These are phyloP conservation scores for Diaporthe eres DNA, from an alignment of 2,329 filamentous ascomycete genomes.

Conservation along the genomic window DNA sequence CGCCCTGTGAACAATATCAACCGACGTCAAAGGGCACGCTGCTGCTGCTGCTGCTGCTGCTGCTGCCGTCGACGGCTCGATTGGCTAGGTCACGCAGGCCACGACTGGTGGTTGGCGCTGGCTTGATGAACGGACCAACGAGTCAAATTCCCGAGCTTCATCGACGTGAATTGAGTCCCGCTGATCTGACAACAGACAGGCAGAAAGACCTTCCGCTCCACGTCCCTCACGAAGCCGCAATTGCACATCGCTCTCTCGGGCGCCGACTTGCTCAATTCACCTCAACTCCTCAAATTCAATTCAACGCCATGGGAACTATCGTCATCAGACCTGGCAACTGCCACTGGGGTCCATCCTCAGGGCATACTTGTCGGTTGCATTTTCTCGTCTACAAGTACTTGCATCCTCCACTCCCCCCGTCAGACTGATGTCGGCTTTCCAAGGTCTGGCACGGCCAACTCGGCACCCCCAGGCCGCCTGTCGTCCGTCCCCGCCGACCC, in stretches of 20 bases:
- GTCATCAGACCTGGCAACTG: background rate
- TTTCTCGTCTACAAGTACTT: background rate
- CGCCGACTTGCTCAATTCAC: background rate
- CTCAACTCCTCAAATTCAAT: background rate
- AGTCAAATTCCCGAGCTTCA: constrained; percentile 16
- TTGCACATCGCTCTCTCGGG: background rate
- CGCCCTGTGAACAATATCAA: constrained; percentile 32
- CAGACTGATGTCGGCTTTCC: background rate
- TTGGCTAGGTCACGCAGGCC: background rate
- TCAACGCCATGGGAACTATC: background rate
- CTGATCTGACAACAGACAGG: constrained; percentile 2
- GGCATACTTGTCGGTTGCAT: background rate
- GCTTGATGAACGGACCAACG: background rate
- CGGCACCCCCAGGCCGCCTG: background rate
- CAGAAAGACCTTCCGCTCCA: background rate
- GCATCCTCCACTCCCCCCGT: background rate
- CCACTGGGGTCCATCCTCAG: background rate
- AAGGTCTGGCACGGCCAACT: background rate
- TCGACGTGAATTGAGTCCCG: background rate
- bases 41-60: background rate
- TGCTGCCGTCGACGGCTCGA: background rate
- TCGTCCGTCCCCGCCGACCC: background rate
- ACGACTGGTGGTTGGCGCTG: constrained; percentile 13
- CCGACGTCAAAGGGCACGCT: background rate
- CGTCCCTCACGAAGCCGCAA: background rate